Evolutionary conservation across 345 rosid species (phyloP), one percentile per base, ranked within the genome.

Genomic region (Arabis hirsuta): DNA sequence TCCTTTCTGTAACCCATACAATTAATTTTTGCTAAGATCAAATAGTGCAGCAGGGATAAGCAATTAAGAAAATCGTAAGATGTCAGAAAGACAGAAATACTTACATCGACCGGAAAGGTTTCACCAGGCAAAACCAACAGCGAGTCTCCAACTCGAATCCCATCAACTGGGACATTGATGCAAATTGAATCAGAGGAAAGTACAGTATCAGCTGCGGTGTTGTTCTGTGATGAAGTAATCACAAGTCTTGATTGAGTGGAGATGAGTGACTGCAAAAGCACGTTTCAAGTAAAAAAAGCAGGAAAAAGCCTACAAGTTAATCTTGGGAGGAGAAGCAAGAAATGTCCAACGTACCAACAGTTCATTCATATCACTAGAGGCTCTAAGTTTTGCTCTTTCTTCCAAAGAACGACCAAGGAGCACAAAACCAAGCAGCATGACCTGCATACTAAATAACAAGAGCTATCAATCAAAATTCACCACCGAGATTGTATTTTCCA

Each of bases 371-470:
- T 91, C 88, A 51, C 93, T 88, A 29, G 98, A 91, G 78, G 96
- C 96, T 26, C 67, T 84, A 42, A 94, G 74, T 84, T 92, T 94
- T 13, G 95, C 97, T 70, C 79, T 85, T 80, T 91, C 97, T 83
- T 94, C 97, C 65, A 91, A 81, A 58, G 97, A 91, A 76, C 95
- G 98, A 66, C 98, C 98, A 41, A 94, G 87, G 43, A 91, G 95
- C 67, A 94, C 96, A 63, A 91, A 91, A 42, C 98, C 97, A 81
- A 91, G 98, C 85, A 94, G 96, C 98, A 94, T 91, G 81, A 94
- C 96, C 96, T 94, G 95, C 90, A 85, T 81, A 39, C 91, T 89
- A 89, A 84, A 83, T 87, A 47, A 78, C 62, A 79, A 63, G 83
- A 73, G 80, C 69, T 65, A 76, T 76, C 77, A 74, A 69, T 84